Base-by-base conservation (phyloP, 768 basidiomycete species). In the Fomitopsis serialis region DNA sequence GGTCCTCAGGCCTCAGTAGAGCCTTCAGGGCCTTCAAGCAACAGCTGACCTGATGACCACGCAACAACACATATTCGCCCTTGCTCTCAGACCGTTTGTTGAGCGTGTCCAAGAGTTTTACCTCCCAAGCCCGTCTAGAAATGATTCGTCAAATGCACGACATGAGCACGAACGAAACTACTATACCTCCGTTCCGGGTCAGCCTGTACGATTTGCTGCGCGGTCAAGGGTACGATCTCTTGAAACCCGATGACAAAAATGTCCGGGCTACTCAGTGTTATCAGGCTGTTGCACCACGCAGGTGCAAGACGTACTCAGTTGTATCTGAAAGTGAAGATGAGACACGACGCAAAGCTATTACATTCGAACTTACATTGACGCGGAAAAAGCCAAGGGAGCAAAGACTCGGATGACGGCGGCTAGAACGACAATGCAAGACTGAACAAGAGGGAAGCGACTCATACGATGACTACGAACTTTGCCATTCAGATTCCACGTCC, bases 401-500 rank as follows among this genome's bases (percentile, higher is more conserved):
- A 71, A 1, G 89, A 86, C 70, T 93, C 96, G 11, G 81, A 84
- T n/a, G 89, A 83, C 23, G 89, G 88, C 47, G 82, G 74, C 83
- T 92, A 63, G 11, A 40, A 32, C 34, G 52, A 21, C 23, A 19
- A 52, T 21, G 29, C 32, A 48, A 55, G 57, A 55, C 54, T 35
- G 52, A 42, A 27, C 35, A 17, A 24, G 19, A 35, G 46, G n/a
- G 32, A 37, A 21, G 35, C 35, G 50, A 25, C 29, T 40, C 12
- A 17, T 29, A n/a, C 49, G 55, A 52, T 12, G 25, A 32, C n/a
- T 12, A 10, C 10, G 2, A 63, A 93, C 93, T 69, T 82, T 77
- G 45, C 94, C 97, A 63, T 96, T 97, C 55, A 99, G 70, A 69
- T 99, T 98, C 92, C 93, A 99, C 2, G 95, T 97, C 2, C 97